Evolutionary conservation across 2,329 filamentous ascomycete species (phyloP).

Genomic region (Hypoxylon sp.): DNA sequence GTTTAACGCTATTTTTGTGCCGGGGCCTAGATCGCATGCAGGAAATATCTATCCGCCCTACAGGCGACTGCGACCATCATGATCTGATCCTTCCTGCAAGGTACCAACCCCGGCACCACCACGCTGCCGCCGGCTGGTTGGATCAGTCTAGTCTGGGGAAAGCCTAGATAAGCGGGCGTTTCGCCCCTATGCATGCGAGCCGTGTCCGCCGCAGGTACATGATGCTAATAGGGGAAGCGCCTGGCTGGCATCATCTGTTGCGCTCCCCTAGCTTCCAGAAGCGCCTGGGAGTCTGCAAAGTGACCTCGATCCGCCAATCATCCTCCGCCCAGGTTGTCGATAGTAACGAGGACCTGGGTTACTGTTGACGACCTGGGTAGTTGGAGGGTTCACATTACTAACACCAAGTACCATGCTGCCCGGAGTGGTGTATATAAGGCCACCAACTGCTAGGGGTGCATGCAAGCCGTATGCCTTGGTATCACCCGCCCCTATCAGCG

Average conservation of each 20-base stretch:
- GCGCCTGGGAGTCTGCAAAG: constrained; percentile 32
- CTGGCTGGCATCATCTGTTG: constrained; percentile 21
- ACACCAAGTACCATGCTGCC: constrained; percentile 23
- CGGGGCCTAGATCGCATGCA: constrained; percentile 41
- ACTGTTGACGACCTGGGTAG: too few species aligned
- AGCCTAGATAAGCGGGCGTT: constrained; percentile 41
- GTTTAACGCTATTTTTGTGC: constrained; percentile 39
- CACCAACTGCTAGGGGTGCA: constrained; percentile 31
- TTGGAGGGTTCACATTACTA: constrained; percentile 21
- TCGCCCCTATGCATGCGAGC: constrained; percentile 40
- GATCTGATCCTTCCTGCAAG: constrained; percentile 46
- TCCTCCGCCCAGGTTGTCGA: constrained; percentile 11
- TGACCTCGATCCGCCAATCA: constrained; percentile 22
- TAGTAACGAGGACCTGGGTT: constrained; percentile 15
- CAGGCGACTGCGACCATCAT: constrained; percentile 37
- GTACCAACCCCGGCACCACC: constrained; percentile 35
- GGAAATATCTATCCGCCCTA: constrained; percentile 36
- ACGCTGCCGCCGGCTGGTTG: constrained; percentile 28
- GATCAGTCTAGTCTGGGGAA: constrained; percentile 33
- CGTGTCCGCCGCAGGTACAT: constrained; percentile 22
- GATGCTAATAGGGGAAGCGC: constrained; percentile 21
- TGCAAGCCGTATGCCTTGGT: constrained; percentile 37
- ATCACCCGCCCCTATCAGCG: constrained; percentile 42
- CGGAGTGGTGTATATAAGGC: constrained; percentile 26
- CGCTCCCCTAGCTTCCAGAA: constrained; percentile 40